These are phyloP conservation scores for Kwoniella bestiolae DNA, from an alignment of 768 basidiomycete species.

Conservation along the genomic window DNA sequence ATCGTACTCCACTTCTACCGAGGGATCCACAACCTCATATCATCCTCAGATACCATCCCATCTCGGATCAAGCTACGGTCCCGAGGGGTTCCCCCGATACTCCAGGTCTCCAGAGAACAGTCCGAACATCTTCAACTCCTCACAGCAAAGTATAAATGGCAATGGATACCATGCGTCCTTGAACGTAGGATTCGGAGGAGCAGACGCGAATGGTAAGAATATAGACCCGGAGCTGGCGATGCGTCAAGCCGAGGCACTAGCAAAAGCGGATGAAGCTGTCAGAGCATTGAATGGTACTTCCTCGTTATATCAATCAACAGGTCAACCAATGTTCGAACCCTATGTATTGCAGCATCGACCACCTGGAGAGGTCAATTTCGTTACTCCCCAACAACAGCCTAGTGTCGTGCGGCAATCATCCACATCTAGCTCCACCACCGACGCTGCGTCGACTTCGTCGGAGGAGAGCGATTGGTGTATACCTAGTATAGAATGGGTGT, in stretches of 20 bases:
- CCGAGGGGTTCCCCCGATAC: constrained; percentile 42
- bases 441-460: constrained; percentile 40
- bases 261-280: constrained; percentile 47
- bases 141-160: constrained; percentile 2
- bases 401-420: constrained; percentile 43
- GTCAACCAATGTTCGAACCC: constrained; percentile 10
- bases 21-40: constrained; percentile 25
- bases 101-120: constrained; percentile 22
- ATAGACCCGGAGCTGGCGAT: constrained; percentile 31
- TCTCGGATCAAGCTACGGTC: constrained; percentile 48
- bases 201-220: constrained; percentile 8
- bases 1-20: constrained; percentile 42
- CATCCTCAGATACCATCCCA: constrained; percentile 33
- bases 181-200: constrained; percentile 14
- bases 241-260: constrained; percentile 38
- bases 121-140: neutral
- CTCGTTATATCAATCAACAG: constrained; percentile 36
- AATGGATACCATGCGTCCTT: constrained; percentile 7
- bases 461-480: constrained; percentile 52
- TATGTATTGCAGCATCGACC: constrained; percentile 1
- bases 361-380: constrained; percentile 28
- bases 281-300: constrained; percentile 46
- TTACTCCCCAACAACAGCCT: constrained; percentile 29
- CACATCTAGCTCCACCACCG: constrained; percentile 38
- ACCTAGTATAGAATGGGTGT: constrained; percentile 51